These are phyloP conservation scores for Candida mesenterica DNA, from an alignment of 1,139 yeast genomes.

Conservation along the genomic window DNA sequence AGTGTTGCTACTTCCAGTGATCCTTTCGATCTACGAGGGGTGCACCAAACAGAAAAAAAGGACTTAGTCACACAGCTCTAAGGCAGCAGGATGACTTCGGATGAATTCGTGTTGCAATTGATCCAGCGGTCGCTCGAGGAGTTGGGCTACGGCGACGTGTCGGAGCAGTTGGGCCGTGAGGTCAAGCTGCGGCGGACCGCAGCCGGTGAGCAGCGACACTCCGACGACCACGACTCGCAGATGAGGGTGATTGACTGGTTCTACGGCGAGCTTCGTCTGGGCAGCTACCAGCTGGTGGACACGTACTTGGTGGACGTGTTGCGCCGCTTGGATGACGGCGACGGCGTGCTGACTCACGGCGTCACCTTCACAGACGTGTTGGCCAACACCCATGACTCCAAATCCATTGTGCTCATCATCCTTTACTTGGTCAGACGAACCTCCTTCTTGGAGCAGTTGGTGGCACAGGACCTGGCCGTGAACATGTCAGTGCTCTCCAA, in stretches of 20 bases:
- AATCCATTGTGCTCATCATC: constrained; percentile 17
- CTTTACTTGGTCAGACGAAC: constrained; percentile 30
- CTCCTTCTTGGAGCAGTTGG: constrained; percentile 20
- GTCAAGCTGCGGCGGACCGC: constrained; percentile 9
- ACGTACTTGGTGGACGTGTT: constrained; percentile 8
- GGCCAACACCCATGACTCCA: constrained; percentile 10
- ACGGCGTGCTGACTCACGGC: background rate
- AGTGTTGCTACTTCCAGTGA: too few relatives aligned
- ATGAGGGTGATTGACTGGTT: constrained; percentile 23
- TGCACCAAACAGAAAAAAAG: too few relatives aligned
- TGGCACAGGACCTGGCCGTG: constrained; percentile 1
- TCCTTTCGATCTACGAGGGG: too few relatives aligned
- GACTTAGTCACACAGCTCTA: too few relatives aligned
- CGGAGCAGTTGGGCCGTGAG: constrained; percentile 15
- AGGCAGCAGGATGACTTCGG: constrained; percentile 13
- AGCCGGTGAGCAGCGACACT: constrained; percentile 5
- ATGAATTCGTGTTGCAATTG: constrained; percentile 31
- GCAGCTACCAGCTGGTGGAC: constrained; percentile 21
- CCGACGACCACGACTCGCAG: constrained; percentile 3
- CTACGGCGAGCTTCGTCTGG: constrained; percentile 19
- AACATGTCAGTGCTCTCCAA: constrained; percentile 12
- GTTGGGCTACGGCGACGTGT: constrained; percentile 24
- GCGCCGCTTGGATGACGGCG: background rate
- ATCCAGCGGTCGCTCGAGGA: constrained; percentile 32
- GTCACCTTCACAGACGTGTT: constrained; percentile 4